Evolutionary conservation across 345 rosid species (phyloP), one percentile per base, ranked within the genome.

Genomic region (Eucalyptus camaldulensis): DNA sequence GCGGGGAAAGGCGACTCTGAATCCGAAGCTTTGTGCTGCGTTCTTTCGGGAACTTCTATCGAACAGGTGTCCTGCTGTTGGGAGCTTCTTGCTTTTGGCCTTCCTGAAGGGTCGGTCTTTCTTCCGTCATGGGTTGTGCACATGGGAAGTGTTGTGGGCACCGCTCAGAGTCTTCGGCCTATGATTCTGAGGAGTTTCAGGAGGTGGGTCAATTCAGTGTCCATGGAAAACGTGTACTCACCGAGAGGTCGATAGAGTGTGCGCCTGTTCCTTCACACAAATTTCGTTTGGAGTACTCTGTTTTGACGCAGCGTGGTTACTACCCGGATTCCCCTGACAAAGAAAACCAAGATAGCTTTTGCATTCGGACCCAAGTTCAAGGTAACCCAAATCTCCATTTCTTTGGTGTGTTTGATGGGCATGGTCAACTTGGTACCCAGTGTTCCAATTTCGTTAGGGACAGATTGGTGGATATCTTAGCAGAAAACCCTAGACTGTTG

Each of bases 321-420:
- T 97, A 98, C 16, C 99, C 97, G 8, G 97, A 95, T 89, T 92
- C 94, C 6, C 98, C 97, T 2, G 98, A 96, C 69, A 95, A 95
- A 89, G 97, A 95, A 62, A 97, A 98, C 90, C 98, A 98, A 88
- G 99, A 98, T 87, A 94, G 98, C 91, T 96, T 92, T 94, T 95
- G 95, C 93, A 91, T 96, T 92, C 94, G 90, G 90, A 95, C 95
- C 47, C 93, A 93, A 87, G 90, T 97, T 88, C 97, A 93, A 93
- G 99, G 98, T 89, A 95, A 97, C 93, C 98, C 98, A 25, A 92
- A 95, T 92, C 91, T 95, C 88, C 98, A 97, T 94, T 95, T 97
- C 94, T 97, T 96, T 91, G 99, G 98, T 90, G 98, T 97, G 24
- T 96, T 95, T 89, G 99, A 97, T 88, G 98, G 99, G 62, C 99